Conservation (phyloP, 2,329 filamentous ascomycete genomes). For the Ampelomyces quisqualis region DNA sequence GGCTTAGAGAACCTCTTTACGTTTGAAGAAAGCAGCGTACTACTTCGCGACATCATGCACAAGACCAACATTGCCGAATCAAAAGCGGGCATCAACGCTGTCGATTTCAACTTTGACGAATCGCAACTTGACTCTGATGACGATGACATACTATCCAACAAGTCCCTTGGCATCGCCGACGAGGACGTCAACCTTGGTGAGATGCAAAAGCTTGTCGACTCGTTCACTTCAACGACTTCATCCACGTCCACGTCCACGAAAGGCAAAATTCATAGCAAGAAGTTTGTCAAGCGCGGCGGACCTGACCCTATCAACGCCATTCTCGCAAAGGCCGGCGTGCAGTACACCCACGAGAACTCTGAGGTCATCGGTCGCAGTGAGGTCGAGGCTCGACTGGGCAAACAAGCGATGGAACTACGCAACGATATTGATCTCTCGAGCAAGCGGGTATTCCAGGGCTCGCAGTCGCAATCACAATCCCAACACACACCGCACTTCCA, state of each 20-base stretch:
- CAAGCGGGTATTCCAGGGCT: slow-evolving; percentile 60
- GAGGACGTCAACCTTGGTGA: slow-evolving; percentile 54
- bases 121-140: slow-evolving; percentile 32
- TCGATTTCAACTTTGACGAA: slow-evolving; percentile 63
- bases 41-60: slow-evolving; percentile 94
- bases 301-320: slow-evolving; percentile 84
- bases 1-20: slow-evolving; percentile 84
- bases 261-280: slow-evolving; percentile 43
- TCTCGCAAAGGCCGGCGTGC: slow-evolving; percentile 80
- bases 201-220: slow-evolving; percentile 54
- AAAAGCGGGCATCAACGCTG: slow-evolving; percentile 76
- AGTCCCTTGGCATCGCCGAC: slow-evolving; percentile 27
- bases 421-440: slow-evolving; percentile 54
- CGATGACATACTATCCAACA: slow-evolving; percentile 32
- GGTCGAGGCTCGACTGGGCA: slow-evolving; percentile 82
- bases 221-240: slow-evolving; percentile 27
- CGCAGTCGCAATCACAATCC: slow-evolving; percentile 37
- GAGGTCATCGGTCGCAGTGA: slow-evolving; percentile 92
- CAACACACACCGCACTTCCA: slow-evolving; percentile 4
- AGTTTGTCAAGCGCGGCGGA: slow-evolving; percentile 49
- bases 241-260: too few relatives aligned
- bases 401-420: slow-evolving; percentile 66
- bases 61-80: slow-evolving; percentile 97
- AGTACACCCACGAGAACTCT: slow-evolving; percentile 95
- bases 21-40: slow-evolving; percentile 74